A percentile compares a stretch with the other conserved stretches of the same genome.
Evolutionary conservation across 2,329 filamentous ascomycete species (phyloP).

Genomic region (Xylaria sp.): DNA sequence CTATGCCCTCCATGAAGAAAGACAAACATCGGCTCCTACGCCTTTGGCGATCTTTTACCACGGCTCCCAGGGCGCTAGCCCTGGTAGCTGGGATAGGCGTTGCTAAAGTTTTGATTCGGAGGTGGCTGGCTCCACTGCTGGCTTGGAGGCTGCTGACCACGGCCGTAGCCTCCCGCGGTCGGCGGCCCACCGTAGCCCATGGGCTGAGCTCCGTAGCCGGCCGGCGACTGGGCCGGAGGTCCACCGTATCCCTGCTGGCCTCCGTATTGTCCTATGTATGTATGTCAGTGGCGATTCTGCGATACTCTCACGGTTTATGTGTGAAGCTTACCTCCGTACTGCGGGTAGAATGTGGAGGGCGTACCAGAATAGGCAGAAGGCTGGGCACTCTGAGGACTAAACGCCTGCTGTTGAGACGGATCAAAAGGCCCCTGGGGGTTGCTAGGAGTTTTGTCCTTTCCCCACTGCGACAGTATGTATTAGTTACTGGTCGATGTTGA

Average conservation of each 20-base stretch:
- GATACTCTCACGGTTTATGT: slow-evolving; percentile 19
- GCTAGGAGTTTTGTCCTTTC: slow-evolving; percentile 93
- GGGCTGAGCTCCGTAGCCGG: slow-evolving; percentile 58
- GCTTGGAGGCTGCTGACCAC: slow-evolving; percentile 59
- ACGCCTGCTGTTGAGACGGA: slow-evolving; percentile 64
- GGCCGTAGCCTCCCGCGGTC: slow-evolving; percentile 79
- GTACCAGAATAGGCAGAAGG: slow-evolving; percentile 69
- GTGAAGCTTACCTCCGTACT: slow-evolving; percentile 70
- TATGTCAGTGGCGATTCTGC: slow-evolving; percentile 27
- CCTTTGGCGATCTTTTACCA: neutral
- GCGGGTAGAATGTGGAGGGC: slow-evolving; percentile 80
- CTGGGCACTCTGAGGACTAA: slow-evolving; percentile 69
- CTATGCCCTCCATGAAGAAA: slow-evolving; percentile 14
- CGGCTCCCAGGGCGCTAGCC: slow-evolving; percentile 37
- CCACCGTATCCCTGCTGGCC: slow-evolving; percentile 63
- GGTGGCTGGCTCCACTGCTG: slow-evolving; percentile 50
- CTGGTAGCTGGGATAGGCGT: slow-evolving; percentile 60
- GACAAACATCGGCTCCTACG: slow-evolving; percentile 16
- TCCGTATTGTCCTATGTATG: slow-evolving; percentile 46
- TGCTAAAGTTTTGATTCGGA: slow-evolving; percentile 54
- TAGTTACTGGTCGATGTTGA: slow-evolving; percentile 26
- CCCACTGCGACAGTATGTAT: slow-evolving; percentile 65
- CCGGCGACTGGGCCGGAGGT: slow-evolving; percentile 56
- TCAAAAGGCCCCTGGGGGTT: slow-evolving; percentile 64
- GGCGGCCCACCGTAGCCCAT: slow-evolving; percentile 67